Percentiles rank a stretch among this genome's conserved stretches.
Evolutionary conservation across 257 asterid species (phyloP).

Genomic region (Solanum pennellii): DNA sequence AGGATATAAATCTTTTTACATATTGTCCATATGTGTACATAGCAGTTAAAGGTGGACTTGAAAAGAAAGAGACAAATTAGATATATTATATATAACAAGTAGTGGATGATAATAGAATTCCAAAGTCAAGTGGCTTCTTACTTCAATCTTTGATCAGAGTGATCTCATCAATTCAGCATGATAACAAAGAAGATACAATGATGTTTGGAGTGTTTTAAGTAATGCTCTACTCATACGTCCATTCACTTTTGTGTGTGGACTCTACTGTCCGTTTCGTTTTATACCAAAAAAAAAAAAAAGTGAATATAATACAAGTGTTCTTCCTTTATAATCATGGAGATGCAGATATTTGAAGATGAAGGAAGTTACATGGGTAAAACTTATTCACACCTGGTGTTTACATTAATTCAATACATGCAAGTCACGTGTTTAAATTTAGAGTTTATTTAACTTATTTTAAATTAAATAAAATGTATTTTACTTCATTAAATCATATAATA

Average conservation of each 20-base stretch:
- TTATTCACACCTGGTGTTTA: too few species aligned
- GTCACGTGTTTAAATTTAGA: too few species aligned
- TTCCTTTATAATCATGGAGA: background rate
- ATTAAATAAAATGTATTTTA: too few species aligned
- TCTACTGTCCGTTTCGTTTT: background rate
- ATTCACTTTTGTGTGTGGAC: background rate
- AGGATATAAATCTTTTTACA: background rate
- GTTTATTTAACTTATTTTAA: too few species aligned
- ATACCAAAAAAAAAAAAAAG: too few species aligned
- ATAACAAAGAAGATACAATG: background rate
- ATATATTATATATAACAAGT: background rate
- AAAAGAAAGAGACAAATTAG: background rate
- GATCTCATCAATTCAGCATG: slow-evolving; percentile 1
- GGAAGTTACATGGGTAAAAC: background rate
- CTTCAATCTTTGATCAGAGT: slow-evolving; percentile 8
- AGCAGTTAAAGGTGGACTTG: background rate
- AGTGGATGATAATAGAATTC: background rate
- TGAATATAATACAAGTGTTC: background rate
- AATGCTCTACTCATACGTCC: slow-evolving; percentile 1
- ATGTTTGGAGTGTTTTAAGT: background rate
- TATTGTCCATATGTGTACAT: background rate
- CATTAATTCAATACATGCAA: too few species aligned
- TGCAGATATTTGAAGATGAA: background rate
- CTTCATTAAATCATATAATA: too few species aligned
- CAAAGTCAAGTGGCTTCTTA: slow-evolving; percentile 3